Evolutionary conservation across 169 alveolate genomes (phyloP).

Genomic region (Babesia caballi): DNA sequence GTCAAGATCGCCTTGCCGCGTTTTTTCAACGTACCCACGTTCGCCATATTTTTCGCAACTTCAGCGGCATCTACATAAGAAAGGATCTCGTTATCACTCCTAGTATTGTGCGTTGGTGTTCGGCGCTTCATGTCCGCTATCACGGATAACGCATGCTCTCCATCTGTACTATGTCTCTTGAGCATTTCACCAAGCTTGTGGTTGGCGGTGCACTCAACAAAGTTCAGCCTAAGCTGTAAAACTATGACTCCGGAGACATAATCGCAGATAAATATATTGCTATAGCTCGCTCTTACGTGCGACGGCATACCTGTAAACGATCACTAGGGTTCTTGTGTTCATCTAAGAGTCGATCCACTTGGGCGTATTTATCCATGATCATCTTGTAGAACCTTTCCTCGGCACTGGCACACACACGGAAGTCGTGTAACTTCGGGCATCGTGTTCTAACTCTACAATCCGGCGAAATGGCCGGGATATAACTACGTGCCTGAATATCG

Average conservation of each 20-base stretch:
- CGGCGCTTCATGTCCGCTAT: constrained; percentile 77
- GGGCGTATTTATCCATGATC: constrained; percentile 51
- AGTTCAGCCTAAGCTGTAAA: constrained; percentile 66
- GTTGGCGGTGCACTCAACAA: constrained; percentile 72
- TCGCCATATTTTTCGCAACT: constrained; percentile 60
- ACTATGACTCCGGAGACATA: constrained; percentile 28
- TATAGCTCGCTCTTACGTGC: too few species aligned
- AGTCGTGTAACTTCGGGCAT: constrained; percentile 14
- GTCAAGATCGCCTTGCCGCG: too few species aligned
- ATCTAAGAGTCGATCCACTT: constrained; percentile 39
- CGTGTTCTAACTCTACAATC: not conserved
- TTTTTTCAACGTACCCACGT: constrained; percentile 29
- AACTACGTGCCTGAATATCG: not conserved
- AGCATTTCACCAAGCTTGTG: constrained; percentile 76
- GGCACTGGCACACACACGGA: constrained; percentile 14
- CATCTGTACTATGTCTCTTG: constrained; percentile 57
- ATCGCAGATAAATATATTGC: too few species aligned
- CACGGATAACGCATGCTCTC: constrained; percentile 67
- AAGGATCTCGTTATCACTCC: constrained; percentile 17
- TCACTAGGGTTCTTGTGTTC: constrained; percentile 44
- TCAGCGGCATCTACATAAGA: constrained; percentile 54
- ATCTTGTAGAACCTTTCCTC: constrained; percentile 57
- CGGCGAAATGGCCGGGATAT: not conserved
- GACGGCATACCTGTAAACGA: constrained; percentile 38
- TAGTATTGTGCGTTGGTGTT: constrained; percentile 61